phyloP scores from a whole-genome alignment of 208 protist genomes.

The Leishmania mexicana region DNA sequence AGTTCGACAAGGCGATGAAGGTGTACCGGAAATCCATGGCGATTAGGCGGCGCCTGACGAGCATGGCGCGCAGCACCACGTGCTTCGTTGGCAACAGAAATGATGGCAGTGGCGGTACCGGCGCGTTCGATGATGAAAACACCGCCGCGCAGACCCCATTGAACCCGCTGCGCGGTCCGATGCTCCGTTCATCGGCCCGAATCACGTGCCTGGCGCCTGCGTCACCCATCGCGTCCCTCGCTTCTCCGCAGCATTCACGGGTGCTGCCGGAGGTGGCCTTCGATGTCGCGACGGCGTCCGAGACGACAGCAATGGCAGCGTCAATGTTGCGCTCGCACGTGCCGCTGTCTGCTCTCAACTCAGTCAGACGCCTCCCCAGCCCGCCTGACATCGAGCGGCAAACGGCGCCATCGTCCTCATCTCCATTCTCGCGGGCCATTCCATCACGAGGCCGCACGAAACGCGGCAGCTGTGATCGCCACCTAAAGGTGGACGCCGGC shows the following conservation, averaged over 20 bases:
- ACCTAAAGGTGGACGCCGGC: not conserved
- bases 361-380: not conserved
- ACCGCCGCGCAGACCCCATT: not conserved
- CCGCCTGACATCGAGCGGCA: not conserved
- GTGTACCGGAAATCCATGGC: conserved; percentile 27
- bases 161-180: not conserved
- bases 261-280: not conserved
- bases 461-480: no score
- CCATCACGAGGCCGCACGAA: not conserved
- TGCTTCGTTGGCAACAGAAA: not conserved
- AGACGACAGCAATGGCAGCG: not conserved
- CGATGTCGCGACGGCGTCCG: not conserved
- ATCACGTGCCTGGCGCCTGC: conserved; percentile 3
- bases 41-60: conserved; percentile 9
- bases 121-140: not conserved
- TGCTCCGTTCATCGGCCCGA: conserved; percentile 7
- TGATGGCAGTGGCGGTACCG: not conserved
- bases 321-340: not conserved
- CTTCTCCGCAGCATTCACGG: not conserved
- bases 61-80: not conserved
- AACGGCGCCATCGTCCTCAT: not conserved
- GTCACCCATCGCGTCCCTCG: not conserved
- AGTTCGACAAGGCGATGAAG: conserved; percentile 23
- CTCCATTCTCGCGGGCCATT: not conserved
- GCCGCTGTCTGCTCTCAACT: not conserved